Evolutionary conservation across 768 basidiomycete species (phyloP), one percentile per base, ranked within the genome.

Genomic region (Tricholoma hemisulphureum): DNA sequence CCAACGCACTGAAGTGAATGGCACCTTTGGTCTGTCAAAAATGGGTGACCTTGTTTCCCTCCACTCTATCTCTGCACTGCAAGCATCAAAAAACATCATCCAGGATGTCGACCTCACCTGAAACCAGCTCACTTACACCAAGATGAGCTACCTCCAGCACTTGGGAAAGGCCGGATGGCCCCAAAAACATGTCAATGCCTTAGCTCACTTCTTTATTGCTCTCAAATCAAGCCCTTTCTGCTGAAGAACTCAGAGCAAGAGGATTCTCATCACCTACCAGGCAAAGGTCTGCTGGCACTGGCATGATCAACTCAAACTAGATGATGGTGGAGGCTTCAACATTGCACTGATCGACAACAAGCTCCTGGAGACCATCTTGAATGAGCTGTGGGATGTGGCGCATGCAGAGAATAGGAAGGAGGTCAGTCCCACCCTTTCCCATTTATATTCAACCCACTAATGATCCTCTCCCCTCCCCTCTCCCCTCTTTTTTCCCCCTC

Each of bases 51-150:
- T 56, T 0, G 41, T 69, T 0, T 34, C 60, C 1, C 32, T 70
- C 0, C 18, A 53, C 0, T 64, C 65, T 0, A 29, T 61, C 0
- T 49, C 68, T 0, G 55, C 64, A 0, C 45, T 62, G 48, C 61
- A 61, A 18, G 60, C 67, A 0, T 71, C 68, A 1, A 34, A 20
- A 10, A 52, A 61, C 2, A 62, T 46, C 0, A 24, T 59, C 0
- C 35, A n/a, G 0, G 65, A 71, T 55, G 57, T 62, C 0, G 46
- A 67, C 0, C 61, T 71, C 10, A n/a, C 60, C 2, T 66, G 65
- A 53, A 9, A 20, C 0, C 62, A 71, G 5, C 61, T 71, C n/a
- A 26, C 63, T 0, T 31, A 63, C 0, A n/a, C n/a, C n/a, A n/a
- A 63, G 9, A 61, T 57, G 6, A 26, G 13, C 8, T 29, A 56